Percentiles rank a stretch among this genome's conserved stretches.
Evolutionary conservation across 768 basidiomycete genomes (phyloP).

Genomic region (Cystobasidium ongulense): DNA sequence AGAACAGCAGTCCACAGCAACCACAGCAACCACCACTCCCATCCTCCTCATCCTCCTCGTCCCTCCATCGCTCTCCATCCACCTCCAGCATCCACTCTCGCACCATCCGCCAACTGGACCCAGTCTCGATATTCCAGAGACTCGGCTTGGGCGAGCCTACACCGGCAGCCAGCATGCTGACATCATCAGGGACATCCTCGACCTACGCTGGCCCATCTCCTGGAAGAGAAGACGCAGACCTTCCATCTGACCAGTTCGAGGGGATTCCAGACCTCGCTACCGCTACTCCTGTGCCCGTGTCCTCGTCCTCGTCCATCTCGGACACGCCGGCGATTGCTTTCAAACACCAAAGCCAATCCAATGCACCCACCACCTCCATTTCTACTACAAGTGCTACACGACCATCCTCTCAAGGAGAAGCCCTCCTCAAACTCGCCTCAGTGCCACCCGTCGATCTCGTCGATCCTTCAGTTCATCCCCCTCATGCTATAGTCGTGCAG

Average conservation of each 20-base stretch:
- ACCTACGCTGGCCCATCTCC: slow-evolving; percentile 64
- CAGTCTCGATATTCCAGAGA: neutral
- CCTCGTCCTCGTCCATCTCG: neutral
- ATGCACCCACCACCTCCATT: neutral
- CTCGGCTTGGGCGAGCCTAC: neutral
- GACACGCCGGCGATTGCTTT: neutral
- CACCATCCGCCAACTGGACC: neutral
- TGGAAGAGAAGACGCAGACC: slow-evolving; percentile 96
- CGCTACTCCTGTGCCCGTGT: neutral
- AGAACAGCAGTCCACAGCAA: neutral
- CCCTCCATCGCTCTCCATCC: neutral
- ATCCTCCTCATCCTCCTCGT: neutral
- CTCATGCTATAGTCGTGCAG: neutral
- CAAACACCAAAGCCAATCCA: neutral
- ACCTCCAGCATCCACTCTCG: neutral
- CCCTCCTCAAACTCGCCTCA: neutral
- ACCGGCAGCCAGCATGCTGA: neutral
- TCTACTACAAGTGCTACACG: neutral
- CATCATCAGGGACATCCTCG: neutral
- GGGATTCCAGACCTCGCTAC: neutral
- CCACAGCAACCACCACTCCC: neutral
- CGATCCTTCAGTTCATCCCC: neutral
- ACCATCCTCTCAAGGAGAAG: neutral
- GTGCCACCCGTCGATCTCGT: neutral
- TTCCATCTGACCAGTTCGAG: slow-evolving; percentile 43